Percentiles rank a stretch among this genome's conserved stretches.
Conservation (phyloP, 2,329 filamentous ascomycete genomes). For the Cyphellophora attinorum region DNA sequence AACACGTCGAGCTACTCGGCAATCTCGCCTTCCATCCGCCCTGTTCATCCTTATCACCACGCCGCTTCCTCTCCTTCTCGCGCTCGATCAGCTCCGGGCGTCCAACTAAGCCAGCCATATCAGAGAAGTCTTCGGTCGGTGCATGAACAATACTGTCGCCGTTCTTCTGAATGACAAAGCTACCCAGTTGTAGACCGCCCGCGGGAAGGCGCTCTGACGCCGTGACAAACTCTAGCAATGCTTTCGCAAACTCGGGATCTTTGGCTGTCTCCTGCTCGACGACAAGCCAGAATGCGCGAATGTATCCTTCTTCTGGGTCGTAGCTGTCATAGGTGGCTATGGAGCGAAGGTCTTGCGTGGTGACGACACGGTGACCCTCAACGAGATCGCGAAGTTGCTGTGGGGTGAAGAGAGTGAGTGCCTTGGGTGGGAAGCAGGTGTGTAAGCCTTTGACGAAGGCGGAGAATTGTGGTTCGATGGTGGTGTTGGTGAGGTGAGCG, state of each 20-base stretch:
- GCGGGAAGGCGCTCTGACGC: slow-evolving; percentile 85
- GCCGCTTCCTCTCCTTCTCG: slow-evolving; percentile 21
- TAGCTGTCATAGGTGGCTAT: slow-evolving; percentile 72
- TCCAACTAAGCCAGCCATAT: no score
- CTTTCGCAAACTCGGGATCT: slow-evolving; percentile 3
- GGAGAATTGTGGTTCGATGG: slow-evolving; percentile 64
- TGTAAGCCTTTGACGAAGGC: slow-evolving; percentile 78
- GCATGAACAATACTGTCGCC: no score
- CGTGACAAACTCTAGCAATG: slow-evolving; percentile 87
- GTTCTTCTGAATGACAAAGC: slow-evolving; percentile 72
- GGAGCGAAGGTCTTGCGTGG: slow-evolving; percentile 61
- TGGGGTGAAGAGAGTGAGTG: slow-evolving; percentile 63
- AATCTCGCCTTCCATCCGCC: slow-evolving; percentile 49
- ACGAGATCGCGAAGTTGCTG: slow-evolving; percentile 65
- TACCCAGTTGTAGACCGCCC: slow-evolving; percentile 56
- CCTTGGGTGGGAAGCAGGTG: slow-evolving; percentile 60
- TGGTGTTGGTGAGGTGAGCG: slow-evolving; percentile 68
- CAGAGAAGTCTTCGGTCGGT: no score
- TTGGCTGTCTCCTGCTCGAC: slow-evolving; percentile 64
- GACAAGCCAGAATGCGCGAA: slow-evolving; percentile 76
- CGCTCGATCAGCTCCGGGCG: no score
- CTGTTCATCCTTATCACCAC: no score
- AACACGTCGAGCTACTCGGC: slow-evolving; percentile 88
- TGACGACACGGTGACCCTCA: slow-evolving; percentile 74
- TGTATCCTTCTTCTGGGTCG: slow-evolving; percentile 56